These are phyloP conservation scores for Fusarium proliferatum DNA, from an alignment of 2,329 filamentous ascomycete species.

Conservation along the genomic window DNA sequence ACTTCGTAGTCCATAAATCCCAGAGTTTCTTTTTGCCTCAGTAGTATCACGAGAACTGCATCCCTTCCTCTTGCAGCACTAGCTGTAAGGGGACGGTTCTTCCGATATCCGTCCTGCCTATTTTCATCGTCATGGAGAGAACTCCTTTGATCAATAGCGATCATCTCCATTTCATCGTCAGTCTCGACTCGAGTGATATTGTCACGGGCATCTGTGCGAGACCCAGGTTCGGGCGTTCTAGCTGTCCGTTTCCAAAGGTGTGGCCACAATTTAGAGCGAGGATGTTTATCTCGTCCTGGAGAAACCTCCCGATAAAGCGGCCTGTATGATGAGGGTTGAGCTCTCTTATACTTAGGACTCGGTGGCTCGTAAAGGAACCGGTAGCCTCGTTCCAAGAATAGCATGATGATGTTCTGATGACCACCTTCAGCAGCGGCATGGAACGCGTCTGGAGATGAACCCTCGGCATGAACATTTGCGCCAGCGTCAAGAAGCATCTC, in stretches of 20 bases:
- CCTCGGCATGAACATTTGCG: background rate
- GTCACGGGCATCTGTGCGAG: background rate
- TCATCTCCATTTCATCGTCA: background rate
- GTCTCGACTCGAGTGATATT: background rate
- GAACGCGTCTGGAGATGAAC: slow-evolving; percentile 5
- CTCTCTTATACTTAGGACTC: background rate
- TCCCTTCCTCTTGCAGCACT: background rate
- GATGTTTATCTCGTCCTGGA: background rate
- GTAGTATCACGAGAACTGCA: background rate
- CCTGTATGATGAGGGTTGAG: background rate
- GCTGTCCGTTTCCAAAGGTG: background rate
- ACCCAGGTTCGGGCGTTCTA: fast-evolving
- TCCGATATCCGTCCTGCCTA: fast-evolving
- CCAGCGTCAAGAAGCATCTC: slow-evolving; percentile 2
- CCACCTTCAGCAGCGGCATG: slow-evolving; percentile 20
- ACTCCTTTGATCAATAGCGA: too few relatives aligned
- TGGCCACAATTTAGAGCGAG: background rate
- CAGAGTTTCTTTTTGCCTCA: background rate
- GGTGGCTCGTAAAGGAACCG: background rate
- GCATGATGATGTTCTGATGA: background rate
- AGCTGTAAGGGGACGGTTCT: background rate
- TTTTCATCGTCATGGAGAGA: too few relatives aligned
- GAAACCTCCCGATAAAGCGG: background rate
- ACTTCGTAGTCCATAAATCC: background rate
- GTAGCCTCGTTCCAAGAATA: slow-evolving; percentile 3